phyloP scores from a whole-genome alignment of 2,329 filamentous ascomycete genomes.

The Chalara sp. region DNA sequence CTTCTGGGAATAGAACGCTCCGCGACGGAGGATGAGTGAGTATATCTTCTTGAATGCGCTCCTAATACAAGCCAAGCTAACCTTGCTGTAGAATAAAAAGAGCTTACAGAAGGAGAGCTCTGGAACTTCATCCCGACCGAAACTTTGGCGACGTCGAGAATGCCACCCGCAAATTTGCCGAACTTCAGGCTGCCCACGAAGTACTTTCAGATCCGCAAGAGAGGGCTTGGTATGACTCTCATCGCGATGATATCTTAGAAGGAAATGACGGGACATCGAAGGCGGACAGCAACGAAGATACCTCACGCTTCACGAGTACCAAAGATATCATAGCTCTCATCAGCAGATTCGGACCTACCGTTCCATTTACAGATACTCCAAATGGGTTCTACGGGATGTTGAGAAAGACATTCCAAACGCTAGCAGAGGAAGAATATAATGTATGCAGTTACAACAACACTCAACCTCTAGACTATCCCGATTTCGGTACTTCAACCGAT shows the following conservation, averaged over 20 bases:
- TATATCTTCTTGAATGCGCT: slow-evolving; percentile 6
- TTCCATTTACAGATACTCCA: slow-evolving; percentile 74
- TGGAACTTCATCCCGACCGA: slow-evolving; percentile 91
- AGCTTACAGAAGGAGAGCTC: slow-evolving; percentile 81
- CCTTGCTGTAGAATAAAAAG: slow-evolving; percentile 67
- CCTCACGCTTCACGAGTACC: slow-evolving; percentile 70
- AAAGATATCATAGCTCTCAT: slow-evolving; percentile 75
- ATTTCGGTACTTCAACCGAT: slow-evolving; percentile 74
- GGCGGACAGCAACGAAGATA: slow-evolving; percentile 52
- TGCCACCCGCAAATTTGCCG: slow-evolving; percentile 80
- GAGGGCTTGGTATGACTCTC: slow-evolving; percentile 94
- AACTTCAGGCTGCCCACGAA: slow-evolving; percentile 89
- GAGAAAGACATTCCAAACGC: slow-evolving; percentile 67
- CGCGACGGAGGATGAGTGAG: slow-evolving; percentile 76
- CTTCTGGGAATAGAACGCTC: slow-evolving; percentile 66
- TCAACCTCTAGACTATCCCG: slow-evolving; percentile 62
- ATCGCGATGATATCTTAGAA: slow-evolving; percentile 75
- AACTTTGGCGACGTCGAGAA: slow-evolving; percentile 82
- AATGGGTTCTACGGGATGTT: slow-evolving; percentile 81
- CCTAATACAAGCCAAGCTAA: neutral
- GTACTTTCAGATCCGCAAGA: slow-evolving; percentile 95
- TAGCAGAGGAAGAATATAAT: slow-evolving; percentile 73
- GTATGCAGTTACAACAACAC: slow-evolving; percentile 64
- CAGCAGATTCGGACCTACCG: slow-evolving; percentile 68
- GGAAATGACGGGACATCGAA: slow-evolving; percentile 32